Percentiles rank a stretch among this genome's conserved stretches.
These are phyloP conservation scores for Yarrowia sp. DNA, from an alignment of 805 yeast genomes.

Conservation along the genomic window DNA sequence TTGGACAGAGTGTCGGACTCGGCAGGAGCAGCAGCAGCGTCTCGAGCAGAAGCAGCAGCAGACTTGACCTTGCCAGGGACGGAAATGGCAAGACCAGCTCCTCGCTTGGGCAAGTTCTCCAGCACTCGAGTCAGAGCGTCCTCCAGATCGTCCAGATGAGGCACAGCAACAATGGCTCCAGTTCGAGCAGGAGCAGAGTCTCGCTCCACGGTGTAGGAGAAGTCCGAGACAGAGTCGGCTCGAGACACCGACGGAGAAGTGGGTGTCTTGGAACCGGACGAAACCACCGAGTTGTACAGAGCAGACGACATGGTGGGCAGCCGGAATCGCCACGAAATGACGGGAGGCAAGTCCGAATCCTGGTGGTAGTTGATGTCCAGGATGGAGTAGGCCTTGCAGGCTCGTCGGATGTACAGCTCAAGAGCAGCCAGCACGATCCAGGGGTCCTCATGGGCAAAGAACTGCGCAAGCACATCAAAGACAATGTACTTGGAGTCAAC, in stretches of 20 bases:
- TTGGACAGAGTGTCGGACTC: slow-evolving; percentile 51
- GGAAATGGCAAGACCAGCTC: slow-evolving; percentile 42
- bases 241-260: slow-evolving; percentile 40
- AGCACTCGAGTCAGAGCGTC: slow-evolving; percentile 75
- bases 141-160: slow-evolving; percentile 86
- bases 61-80: slow-evolving; percentile 32
- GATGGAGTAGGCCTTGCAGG: slow-evolving; percentile 92
- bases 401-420: slow-evolving; percentile 93
- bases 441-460: slow-evolving; percentile 76
- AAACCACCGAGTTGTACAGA: slow-evolving; percentile 60
- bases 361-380: slow-evolving; percentile 65
- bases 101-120: slow-evolving; percentile 56
- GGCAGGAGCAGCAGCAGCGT: slow-evolving; percentile 29
- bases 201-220: slow-evolving; percentile 75
- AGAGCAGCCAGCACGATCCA: slow-evolving; percentile 95
- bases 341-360: slow-evolving; percentile 52
- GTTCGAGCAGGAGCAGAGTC: slow-evolving; percentile 70
- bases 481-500: slow-evolving; percentile 95
- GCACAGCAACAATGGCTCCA: slow-evolving; percentile 78
- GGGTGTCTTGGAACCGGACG: slow-evolving; percentile 31
- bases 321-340: slow-evolving; percentile 85
- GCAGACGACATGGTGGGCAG: slow-evolving; percentile 71
- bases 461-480: slow-evolving; percentile 92
- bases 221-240: slow-evolving; percentile 90
- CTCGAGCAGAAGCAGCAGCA: slow-evolving; percentile 31